Conservation (phyloP, 345 rosid species). For the Geranium rotundifolium region DNA sequence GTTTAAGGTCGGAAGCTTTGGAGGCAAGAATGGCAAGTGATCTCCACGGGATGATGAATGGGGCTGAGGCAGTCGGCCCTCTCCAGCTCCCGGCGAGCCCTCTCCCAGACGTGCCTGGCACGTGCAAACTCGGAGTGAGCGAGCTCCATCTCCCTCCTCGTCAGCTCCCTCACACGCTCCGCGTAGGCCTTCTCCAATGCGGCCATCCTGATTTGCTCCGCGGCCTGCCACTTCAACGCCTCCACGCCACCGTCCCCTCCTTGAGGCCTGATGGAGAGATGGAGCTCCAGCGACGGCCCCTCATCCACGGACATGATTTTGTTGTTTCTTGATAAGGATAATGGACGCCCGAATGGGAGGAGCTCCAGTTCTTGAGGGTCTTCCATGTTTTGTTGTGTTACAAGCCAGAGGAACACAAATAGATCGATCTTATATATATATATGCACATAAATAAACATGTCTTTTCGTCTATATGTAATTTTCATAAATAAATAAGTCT, state of each 20-base stretch:
- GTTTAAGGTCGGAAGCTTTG: constrained; percentile 60
- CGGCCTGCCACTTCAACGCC: constrained; percentile 84
- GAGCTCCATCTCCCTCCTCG: constrained; percentile 82
- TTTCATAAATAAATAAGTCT: too few relatives aligned
- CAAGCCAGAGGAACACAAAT: background rate
- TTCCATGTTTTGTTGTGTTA: background rate
- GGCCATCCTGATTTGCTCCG: constrained; percentile 74
- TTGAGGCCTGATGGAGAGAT: constrained; percentile 54
- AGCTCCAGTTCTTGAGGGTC: background rate
- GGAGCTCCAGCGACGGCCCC: constrained; percentile 61
- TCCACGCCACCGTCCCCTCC: constrained; percentile 35
- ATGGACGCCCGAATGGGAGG: background rate
- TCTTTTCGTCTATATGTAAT: background rate
- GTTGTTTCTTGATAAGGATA: background rate
- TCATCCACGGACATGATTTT: background rate
- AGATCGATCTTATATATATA: background rate
- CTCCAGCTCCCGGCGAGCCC: constrained; percentile 73
- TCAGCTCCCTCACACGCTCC: constrained; percentile 84
- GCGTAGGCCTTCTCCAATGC: constrained; percentile 87
- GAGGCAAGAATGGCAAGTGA: constrained; percentile 96
- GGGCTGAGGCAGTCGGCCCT: constrained; percentile 70
- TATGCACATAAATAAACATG: background rate
- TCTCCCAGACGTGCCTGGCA: constrained; percentile 81
- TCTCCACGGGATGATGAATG: constrained; percentile 57
- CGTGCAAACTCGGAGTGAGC: constrained; percentile 84